Evolutionary conservation across 2,329 filamentous ascomycete species (phyloP).

Genomic region (Delphinella strobiligena): DNA sequence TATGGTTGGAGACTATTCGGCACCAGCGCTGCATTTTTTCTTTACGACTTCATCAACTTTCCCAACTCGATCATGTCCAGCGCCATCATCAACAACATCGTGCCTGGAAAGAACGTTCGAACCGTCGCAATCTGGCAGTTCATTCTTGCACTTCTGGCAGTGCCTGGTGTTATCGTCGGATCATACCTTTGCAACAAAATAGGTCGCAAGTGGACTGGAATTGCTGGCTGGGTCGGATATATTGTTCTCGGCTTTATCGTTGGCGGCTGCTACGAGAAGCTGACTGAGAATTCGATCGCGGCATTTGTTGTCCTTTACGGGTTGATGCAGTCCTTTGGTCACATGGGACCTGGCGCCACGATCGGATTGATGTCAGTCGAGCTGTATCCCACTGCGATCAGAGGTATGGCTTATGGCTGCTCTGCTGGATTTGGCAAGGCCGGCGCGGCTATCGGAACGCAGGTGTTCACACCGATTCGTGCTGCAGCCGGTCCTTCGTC

Average conservation of each 20-base stretch:
- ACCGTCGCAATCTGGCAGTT: slow-evolving; percentile 36
- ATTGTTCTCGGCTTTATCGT: slow-evolving; percentile 41
- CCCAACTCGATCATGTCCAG: slow-evolving; percentile 34
- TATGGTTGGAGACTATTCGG: slow-evolving; percentile 33
- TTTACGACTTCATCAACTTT: slow-evolving; percentile 35
- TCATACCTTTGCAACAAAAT: slow-evolving; percentile 36
- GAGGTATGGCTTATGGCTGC: slow-evolving; percentile 40
- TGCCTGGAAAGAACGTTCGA: slow-evolving; percentile 25
- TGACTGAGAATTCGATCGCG: slow-evolving; percentile 35
- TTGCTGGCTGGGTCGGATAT: slow-evolving; percentile 39
- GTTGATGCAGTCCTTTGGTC: slow-evolving; percentile 37
- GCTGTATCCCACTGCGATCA: slow-evolving; percentile 39
- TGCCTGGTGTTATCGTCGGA: slow-evolving; percentile 40
- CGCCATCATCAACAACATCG: slow-evolving; percentile 28
- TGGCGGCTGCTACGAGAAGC: slow-evolving; percentile 34
- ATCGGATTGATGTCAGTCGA: slow-evolving; percentile 40
- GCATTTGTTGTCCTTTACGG: slow-evolving; percentile 43
- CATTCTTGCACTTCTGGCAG: slow-evolving; percentile 31
- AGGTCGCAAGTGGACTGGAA: slow-evolving; percentile 38
- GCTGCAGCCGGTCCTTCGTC: slow-evolving; percentile 12
- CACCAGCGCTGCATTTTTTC: slow-evolving; percentile 37
- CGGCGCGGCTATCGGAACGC: slow-evolving; percentile 39
- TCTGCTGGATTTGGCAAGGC: slow-evolving; percentile 40
- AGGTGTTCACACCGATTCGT: slow-evolving; percentile 37
- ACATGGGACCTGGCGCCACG: slow-evolving; percentile 40